Evolutionary conservation across 306 rosid genomes (phyloP).

Genomic region (Vigna unguiculata): DNA sequence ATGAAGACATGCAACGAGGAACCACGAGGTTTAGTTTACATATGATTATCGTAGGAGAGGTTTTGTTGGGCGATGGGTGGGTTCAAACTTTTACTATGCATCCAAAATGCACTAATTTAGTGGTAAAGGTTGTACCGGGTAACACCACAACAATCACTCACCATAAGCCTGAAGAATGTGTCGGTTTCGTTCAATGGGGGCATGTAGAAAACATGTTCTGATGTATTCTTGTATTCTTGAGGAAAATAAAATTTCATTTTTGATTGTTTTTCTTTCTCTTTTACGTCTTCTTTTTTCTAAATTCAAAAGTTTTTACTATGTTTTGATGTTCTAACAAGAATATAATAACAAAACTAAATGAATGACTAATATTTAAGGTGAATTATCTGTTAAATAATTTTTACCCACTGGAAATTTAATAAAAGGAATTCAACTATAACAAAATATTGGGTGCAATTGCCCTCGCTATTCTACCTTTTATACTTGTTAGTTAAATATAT

Average conservation of each 20-base stretch:
- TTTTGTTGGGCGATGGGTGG: not conserved
- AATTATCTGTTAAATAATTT: no score
- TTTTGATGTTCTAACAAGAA: no score
- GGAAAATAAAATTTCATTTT: no score
- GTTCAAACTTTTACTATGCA: not conserved
- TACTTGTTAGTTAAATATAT: conserved; percentile 46
- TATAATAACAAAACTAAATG: no score
- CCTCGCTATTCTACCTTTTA: conserved; percentile 49
- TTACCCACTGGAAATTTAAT: no score
- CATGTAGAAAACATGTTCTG: not conserved
- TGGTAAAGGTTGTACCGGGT: not conserved
- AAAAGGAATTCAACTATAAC: not conserved
- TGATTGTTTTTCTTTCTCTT: no score
- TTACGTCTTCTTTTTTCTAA: no score
- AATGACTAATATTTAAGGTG: no score
- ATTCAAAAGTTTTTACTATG: no score
- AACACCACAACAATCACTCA: not conserved
- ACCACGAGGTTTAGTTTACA: conserved; percentile 22
- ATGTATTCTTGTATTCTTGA: no score
- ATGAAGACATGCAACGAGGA: conserved; percentile 32
- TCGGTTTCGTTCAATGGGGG: conserved; percentile 39
- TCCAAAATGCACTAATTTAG: conserved; percentile 36
- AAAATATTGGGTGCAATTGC: conserved; percentile 31
- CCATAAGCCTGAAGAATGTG: conserved; percentile 16
- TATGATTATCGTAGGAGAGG: conserved; percentile 36